Evolutionary conservation across 345 rosid genomes (phyloP).

Genomic region (Citrus unshiu): DNA sequence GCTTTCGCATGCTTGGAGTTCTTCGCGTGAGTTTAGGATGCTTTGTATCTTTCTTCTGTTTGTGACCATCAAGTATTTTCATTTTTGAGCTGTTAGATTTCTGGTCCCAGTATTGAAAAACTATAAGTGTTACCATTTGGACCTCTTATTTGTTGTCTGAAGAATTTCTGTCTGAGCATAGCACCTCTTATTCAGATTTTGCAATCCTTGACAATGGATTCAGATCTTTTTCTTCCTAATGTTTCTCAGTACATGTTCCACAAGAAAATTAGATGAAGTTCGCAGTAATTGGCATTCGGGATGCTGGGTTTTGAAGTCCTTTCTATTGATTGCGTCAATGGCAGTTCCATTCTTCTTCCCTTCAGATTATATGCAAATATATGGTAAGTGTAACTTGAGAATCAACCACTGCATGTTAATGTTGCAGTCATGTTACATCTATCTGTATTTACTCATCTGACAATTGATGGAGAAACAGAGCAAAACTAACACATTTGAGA

Average conservation of each 20-base stretch:
- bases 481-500: not conserved
- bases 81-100: not conserved
- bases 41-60: conserved; percentile 59
- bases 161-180: not conserved
- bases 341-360: conserved; percentile 61
- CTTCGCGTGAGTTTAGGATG: conserved; percentile 91
- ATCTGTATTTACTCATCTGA: not conserved
- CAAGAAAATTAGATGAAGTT: conserved; percentile 51
- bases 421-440: not conserved
- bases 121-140: not conserved
- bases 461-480: not conserved
- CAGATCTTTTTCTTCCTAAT: conserved; percentile 80
- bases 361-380: conserved; percentile 52
- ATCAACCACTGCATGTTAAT: not conserved
- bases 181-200: not conserved
- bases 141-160: not conserved
- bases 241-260: conserved; percentile 57
- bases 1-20: conserved; percentile 68
- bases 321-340: conserved; percentile 45
- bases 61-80: not conserved
- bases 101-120: not conserved
- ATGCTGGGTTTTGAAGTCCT: conserved; percentile 58
- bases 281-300: conserved; percentile 73
- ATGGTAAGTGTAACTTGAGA: conserved; percentile 43
- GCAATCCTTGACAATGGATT: conserved; percentile 37